phyloP scores from a whole-genome alignment of 208 protist genomes.

The Trichomonas tenax region DNA sequence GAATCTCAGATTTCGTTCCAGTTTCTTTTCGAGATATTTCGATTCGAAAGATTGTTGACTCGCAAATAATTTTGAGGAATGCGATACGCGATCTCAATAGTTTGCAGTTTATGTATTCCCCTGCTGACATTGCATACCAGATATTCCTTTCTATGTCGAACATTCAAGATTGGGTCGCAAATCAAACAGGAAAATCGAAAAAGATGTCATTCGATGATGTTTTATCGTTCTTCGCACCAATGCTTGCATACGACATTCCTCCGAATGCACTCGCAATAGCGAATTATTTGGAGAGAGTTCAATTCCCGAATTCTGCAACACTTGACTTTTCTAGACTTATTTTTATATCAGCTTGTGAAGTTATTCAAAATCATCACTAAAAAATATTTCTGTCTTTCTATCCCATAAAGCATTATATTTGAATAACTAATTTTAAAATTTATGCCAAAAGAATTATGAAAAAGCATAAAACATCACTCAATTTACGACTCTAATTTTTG shows the following conservation, averaged over 20 bases:
- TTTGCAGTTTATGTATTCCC: not conserved
- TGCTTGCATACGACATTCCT: not conserved
- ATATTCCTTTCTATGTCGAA: not conserved
- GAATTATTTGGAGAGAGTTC: not conserved
- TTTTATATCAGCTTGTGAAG: not conserved
- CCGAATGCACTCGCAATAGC: not conserved
- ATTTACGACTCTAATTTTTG: too few relatives aligned
- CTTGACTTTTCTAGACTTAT: not conserved
- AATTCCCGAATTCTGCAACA: not conserved
- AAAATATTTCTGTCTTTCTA: too few relatives aligned
- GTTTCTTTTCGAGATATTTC: not conserved
- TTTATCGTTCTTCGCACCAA: not conserved
- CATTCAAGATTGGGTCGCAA: not conserved
- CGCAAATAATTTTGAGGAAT: not conserved
- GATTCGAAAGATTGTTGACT: not conserved
- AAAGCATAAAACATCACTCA: too few relatives aligned
- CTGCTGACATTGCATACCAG: not conserved
- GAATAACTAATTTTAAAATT: too few relatives aligned
- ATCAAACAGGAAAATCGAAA: not conserved
- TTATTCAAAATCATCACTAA: not conserved
- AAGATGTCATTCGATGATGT: not conserved
- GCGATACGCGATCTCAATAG: not conserved
- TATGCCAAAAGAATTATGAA: too few relatives aligned
- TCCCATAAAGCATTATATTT: too few relatives aligned
- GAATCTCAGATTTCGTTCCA: not conserved